Evolutionary conservation across 1,284 basidiomycete genomes (phyloP).

Genomic region (Wolfiporia cocos): DNA sequence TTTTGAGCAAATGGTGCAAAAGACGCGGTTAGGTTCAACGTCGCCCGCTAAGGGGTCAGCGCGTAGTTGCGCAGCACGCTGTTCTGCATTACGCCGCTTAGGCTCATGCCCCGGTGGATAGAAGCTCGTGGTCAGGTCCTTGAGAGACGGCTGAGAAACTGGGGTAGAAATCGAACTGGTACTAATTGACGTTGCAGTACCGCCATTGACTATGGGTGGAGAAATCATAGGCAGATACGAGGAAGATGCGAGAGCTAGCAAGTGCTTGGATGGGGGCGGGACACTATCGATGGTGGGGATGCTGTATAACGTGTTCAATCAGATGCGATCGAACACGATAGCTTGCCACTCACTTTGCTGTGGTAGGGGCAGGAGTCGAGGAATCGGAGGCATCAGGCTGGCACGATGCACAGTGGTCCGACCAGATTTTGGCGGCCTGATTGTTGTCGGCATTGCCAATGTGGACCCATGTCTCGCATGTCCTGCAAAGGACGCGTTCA

Average conservation of each 20-base stretch:
- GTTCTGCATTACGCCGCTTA: constrained; percentile 65
- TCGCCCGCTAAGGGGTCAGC: constrained; percentile 55
- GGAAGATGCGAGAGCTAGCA: constrained; percentile 28
- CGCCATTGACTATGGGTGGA: constrained; percentile 10
- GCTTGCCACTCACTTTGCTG: constrained; percentile 16
- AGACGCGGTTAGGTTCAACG: constrained; percentile 70
- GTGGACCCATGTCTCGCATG: constrained; percentile 60
- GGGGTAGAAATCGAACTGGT: constrained; percentile 4
- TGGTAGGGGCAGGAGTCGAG: constrained; percentile 11
- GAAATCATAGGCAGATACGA: constrained; percentile 19
- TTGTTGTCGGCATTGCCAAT: constrained; percentile 27
- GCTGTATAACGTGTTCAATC: not conserved
- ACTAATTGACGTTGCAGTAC: constrained; percentile 12
- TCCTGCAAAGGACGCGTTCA: constrained; percentile 60
- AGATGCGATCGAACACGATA: not conserved
- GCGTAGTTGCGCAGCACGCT: constrained; percentile 60
- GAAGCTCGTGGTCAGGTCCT: constrained; percentile 46
- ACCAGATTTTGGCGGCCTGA: constrained; percentile 27
- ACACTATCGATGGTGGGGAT: constrained; percentile 23
- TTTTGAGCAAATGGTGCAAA: constrained; percentile 66
- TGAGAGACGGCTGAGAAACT: constrained; percentile 34
- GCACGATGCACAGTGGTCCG: constrained; percentile 25
- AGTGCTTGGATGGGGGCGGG: constrained; percentile 29
- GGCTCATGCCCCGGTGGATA: constrained; percentile 48
- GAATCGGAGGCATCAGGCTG: constrained; percentile 13